Base-by-base conservation (phyloP, 306 rosid genomes). In the Oxytropis ochrocephala region DNA sequence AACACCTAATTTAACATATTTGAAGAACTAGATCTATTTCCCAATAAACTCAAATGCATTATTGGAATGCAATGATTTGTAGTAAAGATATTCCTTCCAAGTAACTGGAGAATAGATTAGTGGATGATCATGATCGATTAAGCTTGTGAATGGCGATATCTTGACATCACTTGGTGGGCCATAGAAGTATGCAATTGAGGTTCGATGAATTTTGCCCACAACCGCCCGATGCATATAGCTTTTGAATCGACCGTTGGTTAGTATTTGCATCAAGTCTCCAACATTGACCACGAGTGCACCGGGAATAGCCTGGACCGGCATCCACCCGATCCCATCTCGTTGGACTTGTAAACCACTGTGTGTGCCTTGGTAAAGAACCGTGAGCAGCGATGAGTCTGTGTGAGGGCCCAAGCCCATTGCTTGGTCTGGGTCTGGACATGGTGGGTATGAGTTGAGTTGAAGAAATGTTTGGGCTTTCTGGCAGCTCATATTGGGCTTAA, bases 351-450 rank as follows among this genome's bases (percentile, higher is more conserved):
- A 76, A 9, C 91, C 95, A 0, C 10, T n/a, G 2, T 27, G 18
- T 21, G 1, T 16, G 67, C 66, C 44, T 52, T 81, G 91, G 70
- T 72, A 12, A 0, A 85, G 43, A 30, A 85, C 19, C 29, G 95
- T 88, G 44, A 85, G 59, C 16, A 85, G 0, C 2, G 91, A 83
- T 6, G 91, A 71, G 81, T 85, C 91, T 0, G 85, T 81, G 24
- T 83, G 91, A 29, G 87, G 78, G 21, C 84, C 85, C 18, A 88
- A 8, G 70, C 95, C 95, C 79, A 85, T 75, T 41, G 80, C 87
- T 12, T 24, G 72, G 11, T 16, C 10, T 0, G 89, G 89, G 33
- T 85, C 83, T 0, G 87, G 91, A 70, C 91, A 85, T 0, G 60
- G 17, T 4, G 89, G 95, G 66, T 83, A 83, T 6, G 87, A 85